Evolutionary conservation across 768 basidiomycete genomes (phyloP), one percentile per base, ranked within the genome.

Genomic region (Daedalea quercina): DNA sequence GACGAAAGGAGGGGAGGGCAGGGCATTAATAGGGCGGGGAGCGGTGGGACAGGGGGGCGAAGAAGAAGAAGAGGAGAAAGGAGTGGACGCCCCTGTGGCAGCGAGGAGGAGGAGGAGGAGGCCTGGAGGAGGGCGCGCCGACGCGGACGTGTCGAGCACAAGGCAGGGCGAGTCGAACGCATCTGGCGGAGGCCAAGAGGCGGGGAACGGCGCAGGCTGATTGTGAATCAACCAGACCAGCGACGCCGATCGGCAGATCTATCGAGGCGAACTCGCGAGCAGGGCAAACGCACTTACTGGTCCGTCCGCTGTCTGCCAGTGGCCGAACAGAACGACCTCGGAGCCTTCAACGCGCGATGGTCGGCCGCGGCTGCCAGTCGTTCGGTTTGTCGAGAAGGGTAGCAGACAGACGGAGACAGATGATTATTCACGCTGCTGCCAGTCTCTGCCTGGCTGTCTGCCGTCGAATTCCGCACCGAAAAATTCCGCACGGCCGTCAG

Each of bases 211-310:
- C 31, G 46, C 28, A 50, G n/a, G 6, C 44, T 40, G 23, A 40
- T 35, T 40, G 34, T 46, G 52, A 53, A 53, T 53, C 52, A 53
- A 28, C 24, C 3, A 42, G 50, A 34, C 51, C 51, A 45, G 34
- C 52, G 44, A 53, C 44, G 44, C 44, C 44, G 52, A 53, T 53
- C 52, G 52, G 44, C 31, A 53, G 52, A 53, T 53, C 52, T 46
- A 46, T 37, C n/a, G 40, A 50, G 48, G 23, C 34, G 48, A 20
- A 47, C 46, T 19, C 26, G 24, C 44, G n/a, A 22, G 44, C 22
- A 20, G 19, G 3, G 44, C 11, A 45, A 17, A 23, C 9, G n/a
- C 19, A 45, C 44, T 45, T 45, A 45, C 44, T 11, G 9, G 7
- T 3, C 20, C 44, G 13, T 25, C 23, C 9, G 37, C 37, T 15